Evolutionary conservation across 208 protist genomes (phyloP), one percentile per base, ranked within the genome.

Genomic region (Zelonia costaricensis): DNA sequence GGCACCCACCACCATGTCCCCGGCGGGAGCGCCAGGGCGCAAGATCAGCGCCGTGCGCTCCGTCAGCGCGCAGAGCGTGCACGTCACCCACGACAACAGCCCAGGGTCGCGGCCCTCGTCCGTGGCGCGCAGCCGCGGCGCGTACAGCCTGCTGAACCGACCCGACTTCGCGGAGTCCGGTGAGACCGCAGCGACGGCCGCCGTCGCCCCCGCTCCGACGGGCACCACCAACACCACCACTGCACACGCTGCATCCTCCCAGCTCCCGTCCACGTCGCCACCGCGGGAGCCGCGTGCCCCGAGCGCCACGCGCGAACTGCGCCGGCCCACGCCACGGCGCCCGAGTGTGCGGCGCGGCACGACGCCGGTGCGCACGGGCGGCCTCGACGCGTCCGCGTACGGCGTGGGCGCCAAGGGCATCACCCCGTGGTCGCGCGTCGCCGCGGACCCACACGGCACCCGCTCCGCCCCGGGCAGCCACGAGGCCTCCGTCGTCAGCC

Each of bases 1-100:
- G 23, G 58, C 58, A 7, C 66, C 66, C 20, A 51, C 45, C 33
- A 54, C 27, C 2, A 20, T n/a, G n/a, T n/a, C 58, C 22, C 3
- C 33, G 31, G 27, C 38, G 22, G 66, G 51, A 0, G 42, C 49
- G 2, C n/a, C n/a, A n/a, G n/a, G n/a, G n/a, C n/a, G n/a, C n/a
- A 42, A 25, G 20, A 27, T 59, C 15, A 33, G 52, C 51, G 18
- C 42, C 6, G 22, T 65, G 4, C 66, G 58, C 15, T 55, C 45
- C 8, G 58, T 56, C 9, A 48, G 13, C n/a, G 16, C 39, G 38
- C 27, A 36, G 27, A 22, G 16, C 22, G 0, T 15, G 22, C 38
- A 36, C 1, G 12, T 40, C 9, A 20, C 39, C 3, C 57, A 18
- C 20, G 43, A 23, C 31, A 38, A 43, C 45, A 16, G 15, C 33